phyloP scores from a whole-genome alignment of 1,284 basidiomycete genomes.

The Golubevia pallescens region DNA sequence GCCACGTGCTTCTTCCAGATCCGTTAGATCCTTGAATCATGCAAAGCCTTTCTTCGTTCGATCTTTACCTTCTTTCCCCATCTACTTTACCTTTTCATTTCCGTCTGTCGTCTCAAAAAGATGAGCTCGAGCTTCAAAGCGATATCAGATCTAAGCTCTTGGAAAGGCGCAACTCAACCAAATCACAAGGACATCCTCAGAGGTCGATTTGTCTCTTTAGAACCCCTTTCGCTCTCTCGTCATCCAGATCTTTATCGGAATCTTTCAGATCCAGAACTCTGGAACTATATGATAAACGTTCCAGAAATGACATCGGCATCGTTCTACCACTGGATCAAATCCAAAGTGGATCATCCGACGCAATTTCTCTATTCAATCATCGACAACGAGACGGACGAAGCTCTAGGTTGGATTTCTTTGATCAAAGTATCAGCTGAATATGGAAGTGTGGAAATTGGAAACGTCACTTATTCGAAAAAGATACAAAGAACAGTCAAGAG shows the following conservation, averaged over 20 bases:
- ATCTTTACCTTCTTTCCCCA: too few species aligned
- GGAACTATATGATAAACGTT: not conserved
- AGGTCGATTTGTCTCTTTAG: too few species aligned
- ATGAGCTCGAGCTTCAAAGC: too few species aligned
- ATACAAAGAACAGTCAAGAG: conserved; percentile 29
- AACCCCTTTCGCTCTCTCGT: too few species aligned
- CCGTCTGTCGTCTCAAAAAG: too few species aligned
- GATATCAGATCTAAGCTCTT: too few species aligned
- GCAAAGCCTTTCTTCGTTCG: too few species aligned
- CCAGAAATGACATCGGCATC: not conserved
- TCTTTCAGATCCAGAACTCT: not conserved
- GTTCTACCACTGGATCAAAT: not conserved
- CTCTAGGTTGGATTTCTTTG: conserved; percentile 4
- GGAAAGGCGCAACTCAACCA: too few species aligned
- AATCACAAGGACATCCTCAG: too few species aligned
- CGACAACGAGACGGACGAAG: not conserved
- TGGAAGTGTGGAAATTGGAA: conserved; percentile 35
- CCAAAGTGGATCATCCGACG: not conserved
- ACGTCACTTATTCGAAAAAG: conserved; percentile 25
- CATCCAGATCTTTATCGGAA: not conserved
- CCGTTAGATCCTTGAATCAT: too few species aligned
- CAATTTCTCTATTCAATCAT: not conserved
- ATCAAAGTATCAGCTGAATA: conserved; percentile 20
- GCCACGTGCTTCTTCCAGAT: too few species aligned
- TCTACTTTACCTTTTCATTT: too few species aligned